These are phyloP conservation scores for Aspergillus costaricaensis DNA, from an alignment of 2,329 filamentous ascomycete species.

Conservation along the genomic window DNA sequence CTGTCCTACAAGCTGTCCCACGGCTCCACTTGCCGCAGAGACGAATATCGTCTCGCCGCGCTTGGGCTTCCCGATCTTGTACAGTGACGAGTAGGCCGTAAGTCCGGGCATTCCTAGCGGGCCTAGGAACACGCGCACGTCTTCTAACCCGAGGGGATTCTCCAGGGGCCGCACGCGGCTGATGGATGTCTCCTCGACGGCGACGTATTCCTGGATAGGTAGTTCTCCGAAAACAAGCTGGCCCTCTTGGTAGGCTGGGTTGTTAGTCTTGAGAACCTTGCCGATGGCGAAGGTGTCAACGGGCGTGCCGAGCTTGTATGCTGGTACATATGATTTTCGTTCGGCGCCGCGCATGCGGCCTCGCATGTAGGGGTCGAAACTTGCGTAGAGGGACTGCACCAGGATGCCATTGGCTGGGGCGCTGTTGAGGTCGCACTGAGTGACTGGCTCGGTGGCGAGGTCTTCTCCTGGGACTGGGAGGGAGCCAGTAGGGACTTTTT, in stretches of 20 bases:
- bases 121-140: conserved; percentile 65
- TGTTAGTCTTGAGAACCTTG: conserved; percentile 67
- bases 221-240: conserved; percentile 57
- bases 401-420: too few species aligned
- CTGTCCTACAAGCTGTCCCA: conserved; percentile 83
- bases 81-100: conserved; percentile 73
- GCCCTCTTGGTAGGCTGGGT: conserved; percentile 60
- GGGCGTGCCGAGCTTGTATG: too few species aligned
- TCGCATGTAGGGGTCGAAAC: too few species aligned
- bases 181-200: conserved; percentile 51
- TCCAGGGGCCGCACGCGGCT: conserved; percentile 58
- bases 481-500: too few species aligned
- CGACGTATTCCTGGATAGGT: conserved; percentile 69
- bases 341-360: too few species aligned
- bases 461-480: too few species aligned
- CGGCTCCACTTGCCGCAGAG: conserved; percentile 75
- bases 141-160: conserved; percentile 60
- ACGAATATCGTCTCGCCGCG: conserved; percentile 81
- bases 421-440: too few species aligned
- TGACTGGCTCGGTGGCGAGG: too few species aligned
- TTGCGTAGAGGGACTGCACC: too few species aligned
- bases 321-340: too few species aligned
- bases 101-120: conserved; percentile 76
- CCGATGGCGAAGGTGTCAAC: too few species aligned
- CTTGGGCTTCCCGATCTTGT: conserved; percentile 73